These are phyloP conservation scores for Pseudonitzschia multistriata DNA, from an alignment of 108 stramenopile genomes.

Conservation along the genomic window DNA sequence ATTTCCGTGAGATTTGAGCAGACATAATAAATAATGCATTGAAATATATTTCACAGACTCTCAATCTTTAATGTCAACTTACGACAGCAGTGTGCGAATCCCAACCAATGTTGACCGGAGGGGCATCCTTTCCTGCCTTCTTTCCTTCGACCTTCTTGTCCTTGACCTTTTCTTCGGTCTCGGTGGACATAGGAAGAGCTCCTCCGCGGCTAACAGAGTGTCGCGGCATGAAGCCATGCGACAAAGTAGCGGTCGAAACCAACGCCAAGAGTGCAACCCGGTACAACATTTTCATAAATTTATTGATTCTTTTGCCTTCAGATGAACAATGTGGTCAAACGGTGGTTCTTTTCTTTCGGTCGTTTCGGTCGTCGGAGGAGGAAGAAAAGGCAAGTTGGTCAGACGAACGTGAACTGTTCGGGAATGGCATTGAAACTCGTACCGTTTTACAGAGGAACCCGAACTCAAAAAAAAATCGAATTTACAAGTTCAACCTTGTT, in stretches of 20 bases:
- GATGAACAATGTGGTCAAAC: too few relatives aligned
- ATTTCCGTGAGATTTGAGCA: neutral
- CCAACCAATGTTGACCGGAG: conserved; percentile 88
- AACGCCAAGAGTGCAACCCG: conserved; percentile 10
- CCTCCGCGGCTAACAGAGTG: conserved; percentile 24
- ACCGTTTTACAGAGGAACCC: neutral
- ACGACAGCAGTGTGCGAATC: conserved; percentile 83
- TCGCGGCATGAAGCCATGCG: conserved; percentile 26
- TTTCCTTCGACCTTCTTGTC: conserved; percentile 41
- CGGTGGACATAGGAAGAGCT: conserved; percentile 26
- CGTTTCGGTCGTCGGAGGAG: neutral
- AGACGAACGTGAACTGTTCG: neutral
- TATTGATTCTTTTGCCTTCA: neutral
- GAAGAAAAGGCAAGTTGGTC: neutral
- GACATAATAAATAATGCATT: neutral
- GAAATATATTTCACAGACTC: neutral
- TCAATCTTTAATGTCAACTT: conserved; percentile 24
- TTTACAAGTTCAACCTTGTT: neutral
- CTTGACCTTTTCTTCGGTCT: conserved; percentile 11
- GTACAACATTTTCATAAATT: conserved; percentile 18
- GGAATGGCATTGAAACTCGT: neutral
- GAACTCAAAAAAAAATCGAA: neutral
- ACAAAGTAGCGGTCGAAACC: conserved; percentile 18
- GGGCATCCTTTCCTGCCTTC: conserved; percentile 57
- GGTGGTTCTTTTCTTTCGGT: too few relatives aligned